A percentile compares a stretch with the other conserved stretches of the same genome.
Evolutionary conservation across 257 asterid genomes (phyloP).

Genomic region (Nicotiana obtusifolia): DNA sequence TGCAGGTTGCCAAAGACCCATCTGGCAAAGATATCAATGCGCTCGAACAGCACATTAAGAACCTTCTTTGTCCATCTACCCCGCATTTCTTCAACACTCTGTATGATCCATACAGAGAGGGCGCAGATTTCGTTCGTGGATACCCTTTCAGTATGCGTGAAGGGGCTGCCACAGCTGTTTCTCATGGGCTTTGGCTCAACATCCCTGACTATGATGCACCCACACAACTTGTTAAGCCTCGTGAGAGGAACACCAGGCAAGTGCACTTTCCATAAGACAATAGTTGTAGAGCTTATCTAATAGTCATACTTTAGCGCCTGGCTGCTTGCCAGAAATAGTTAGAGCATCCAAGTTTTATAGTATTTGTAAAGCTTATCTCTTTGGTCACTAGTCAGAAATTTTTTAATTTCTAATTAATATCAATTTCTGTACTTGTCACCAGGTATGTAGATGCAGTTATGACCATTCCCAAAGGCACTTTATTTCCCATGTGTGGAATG

Average conservation of each 20-base stretch:
- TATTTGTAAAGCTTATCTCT: too few species aligned
- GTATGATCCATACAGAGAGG: not conserved
- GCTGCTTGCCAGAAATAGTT: not conserved
- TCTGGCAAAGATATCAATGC: not conserved
- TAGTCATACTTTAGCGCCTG: not conserved
- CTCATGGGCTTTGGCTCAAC: not conserved
- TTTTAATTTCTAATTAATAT: too few species aligned
- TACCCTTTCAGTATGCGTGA: not conserved
- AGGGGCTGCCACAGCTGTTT: not conserved
- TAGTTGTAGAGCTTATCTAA: not conserved
- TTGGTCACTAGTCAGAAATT: too few species aligned
- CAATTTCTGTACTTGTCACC: not conserved
- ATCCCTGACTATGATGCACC: not conserved
- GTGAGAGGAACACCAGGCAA: not conserved
- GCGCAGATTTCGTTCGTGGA: not conserved
- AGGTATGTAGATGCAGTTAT: not conserved
- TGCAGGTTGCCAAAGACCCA: not conserved
- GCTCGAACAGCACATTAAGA: not conserved
- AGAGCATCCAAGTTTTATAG: not conserved
- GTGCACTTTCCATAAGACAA: not conserved
- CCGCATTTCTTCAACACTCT: not conserved
- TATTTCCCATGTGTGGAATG: not conserved
- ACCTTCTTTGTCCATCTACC: not conserved
- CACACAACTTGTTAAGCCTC: not conserved
- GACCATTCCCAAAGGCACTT: not conserved